These are phyloP conservation scores for Lolium rigidum DNA, from an alignment of 176 grass and related monocot genomes.

Conservation along the genomic window DNA sequence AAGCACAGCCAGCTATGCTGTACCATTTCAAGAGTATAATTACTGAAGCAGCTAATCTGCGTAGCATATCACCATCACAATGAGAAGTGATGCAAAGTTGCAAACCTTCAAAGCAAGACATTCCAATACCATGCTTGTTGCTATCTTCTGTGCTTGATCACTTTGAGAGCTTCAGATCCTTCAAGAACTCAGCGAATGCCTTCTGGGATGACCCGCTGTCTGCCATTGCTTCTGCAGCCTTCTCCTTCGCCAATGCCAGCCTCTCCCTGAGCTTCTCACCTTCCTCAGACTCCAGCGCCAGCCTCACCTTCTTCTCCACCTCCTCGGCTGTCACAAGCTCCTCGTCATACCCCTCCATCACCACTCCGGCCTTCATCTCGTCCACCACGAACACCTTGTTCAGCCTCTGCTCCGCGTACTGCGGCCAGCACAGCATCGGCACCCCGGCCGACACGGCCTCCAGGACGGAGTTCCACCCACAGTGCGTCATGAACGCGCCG, in stretches of 20 bases:
- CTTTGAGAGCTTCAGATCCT: not conserved
- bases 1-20: not conserved
- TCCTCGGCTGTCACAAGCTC: constrained; percentile 42
- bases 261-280: constrained; percentile 30
- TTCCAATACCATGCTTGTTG: not conserved
- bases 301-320: constrained; percentile 43
- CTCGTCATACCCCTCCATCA: constrained; percentile 53
- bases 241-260: not conserved
- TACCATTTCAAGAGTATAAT: not conserved
- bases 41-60: not conserved
- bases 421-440: constrained; percentile 73
- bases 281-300: constrained; percentile 43
- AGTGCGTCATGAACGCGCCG: constrained; percentile 65
- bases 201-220: not conserved
- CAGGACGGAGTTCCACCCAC: constrained; percentile 71
- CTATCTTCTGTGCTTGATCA: constrained; percentile 3
- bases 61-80: not conserved
- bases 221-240: not conserved
- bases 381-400: constrained; percentile 68
- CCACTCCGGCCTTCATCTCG: constrained; percentile 37
- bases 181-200: constrained; percentile 10
- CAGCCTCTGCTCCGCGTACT: constrained; percentile 72
- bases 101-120: not conserved
- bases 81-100: not conserved
- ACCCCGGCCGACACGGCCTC: constrained; percentile 52